Evolutionary conservation across 192 early-diverging fungal genomes (phyloP).

Genomic region (Glomus cerebriforme): DNA sequence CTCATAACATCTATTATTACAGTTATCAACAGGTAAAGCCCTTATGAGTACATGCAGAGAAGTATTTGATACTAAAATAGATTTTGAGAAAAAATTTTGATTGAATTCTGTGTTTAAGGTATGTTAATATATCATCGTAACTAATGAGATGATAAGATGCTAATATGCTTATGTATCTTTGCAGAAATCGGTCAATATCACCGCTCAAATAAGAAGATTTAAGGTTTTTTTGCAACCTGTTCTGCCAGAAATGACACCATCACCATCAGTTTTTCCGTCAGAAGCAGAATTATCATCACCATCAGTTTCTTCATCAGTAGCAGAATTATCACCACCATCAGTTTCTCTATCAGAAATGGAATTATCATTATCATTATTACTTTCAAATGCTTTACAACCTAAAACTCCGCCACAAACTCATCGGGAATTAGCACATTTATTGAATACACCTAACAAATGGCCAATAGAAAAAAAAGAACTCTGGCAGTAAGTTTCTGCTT

Average conservation of each 20-base stretch:
- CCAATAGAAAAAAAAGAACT: constrained; percentile 22
- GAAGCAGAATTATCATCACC: no score
- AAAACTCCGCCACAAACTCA: constrained; percentile 19
- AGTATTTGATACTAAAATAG: constrained; percentile 18
- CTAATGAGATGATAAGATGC: constrained; percentile 12
- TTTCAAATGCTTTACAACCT: constrained; percentile 5
- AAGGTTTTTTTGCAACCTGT: not conserved
- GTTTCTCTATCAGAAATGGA: no score
- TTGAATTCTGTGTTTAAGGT: constrained; percentile 29
- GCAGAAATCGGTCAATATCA: constrained; percentile 22
- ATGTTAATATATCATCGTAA: constrained; percentile 16
- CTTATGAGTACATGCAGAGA: not conserved
- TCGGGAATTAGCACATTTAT: constrained; percentile 19
- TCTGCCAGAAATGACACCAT: no score
- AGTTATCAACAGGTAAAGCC: constrained; percentile 15
- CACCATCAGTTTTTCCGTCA: no score
- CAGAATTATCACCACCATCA: no score
- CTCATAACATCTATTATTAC: constrained; percentile 32
- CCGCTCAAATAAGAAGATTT: not conserved
- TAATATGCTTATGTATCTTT: constrained; percentile 19
- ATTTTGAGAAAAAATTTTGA: not conserved
- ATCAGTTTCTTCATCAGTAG: no score
- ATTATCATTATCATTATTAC: not conserved
- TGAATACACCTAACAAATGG: constrained; percentile 15
- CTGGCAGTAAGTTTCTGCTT: constrained; percentile 21